phyloP scores from a whole-genome alignment of 495 filamentous ascomycete genomes.

The Parachaetomium inaequale region DNA sequence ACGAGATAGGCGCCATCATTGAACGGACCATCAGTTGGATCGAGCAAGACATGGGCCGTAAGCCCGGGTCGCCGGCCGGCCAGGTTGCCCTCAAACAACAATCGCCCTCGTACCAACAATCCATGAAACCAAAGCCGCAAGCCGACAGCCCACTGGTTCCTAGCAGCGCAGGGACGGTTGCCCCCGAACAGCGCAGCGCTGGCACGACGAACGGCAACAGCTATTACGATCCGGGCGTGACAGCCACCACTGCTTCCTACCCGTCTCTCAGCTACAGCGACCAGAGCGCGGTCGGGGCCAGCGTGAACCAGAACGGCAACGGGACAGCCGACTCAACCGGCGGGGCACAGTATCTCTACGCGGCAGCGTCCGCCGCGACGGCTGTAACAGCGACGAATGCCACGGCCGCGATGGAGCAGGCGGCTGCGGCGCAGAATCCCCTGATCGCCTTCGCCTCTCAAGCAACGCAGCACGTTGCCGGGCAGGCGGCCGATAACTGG shows the following conservation, averaged over 20 bases:
- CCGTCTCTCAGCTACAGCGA: slow-evolving; percentile 24
- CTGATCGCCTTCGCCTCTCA: slow-evolving; percentile 37
- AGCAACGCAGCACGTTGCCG: slow-evolving; percentile 34
- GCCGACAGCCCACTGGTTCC: neutral
- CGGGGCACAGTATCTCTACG: slow-evolving; percentile 25
- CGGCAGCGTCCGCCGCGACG: slow-evolving; percentile 16
- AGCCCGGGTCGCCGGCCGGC: slow-evolving; percentile 16
- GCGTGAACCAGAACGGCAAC: slow-evolving; percentile 30
- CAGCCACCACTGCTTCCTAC: slow-evolving; percentile 21
- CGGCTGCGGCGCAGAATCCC: slow-evolving; percentile 24
- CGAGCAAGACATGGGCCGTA: slow-evolving; percentile 39
- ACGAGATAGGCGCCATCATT: slow-evolving; percentile 39
- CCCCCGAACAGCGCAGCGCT: slow-evolving; percentile 19
- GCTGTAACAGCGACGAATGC: slow-evolving; percentile 14
- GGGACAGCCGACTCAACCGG: slow-evolving; percentile 22
- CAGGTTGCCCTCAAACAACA: slow-evolving; percentile 16
- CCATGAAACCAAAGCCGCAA: slow-evolving; percentile 3
- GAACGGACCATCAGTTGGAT: slow-evolving; percentile 45
- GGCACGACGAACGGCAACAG: slow-evolving; percentile 25
- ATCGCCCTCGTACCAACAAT: slow-evolving; percentile 16
- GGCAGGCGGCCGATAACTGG: slow-evolving; percentile 30
- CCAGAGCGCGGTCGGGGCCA: slow-evolving; percentile 2
- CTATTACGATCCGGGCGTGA: slow-evolving; percentile 26
- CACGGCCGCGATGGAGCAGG: slow-evolving; percentile 13
- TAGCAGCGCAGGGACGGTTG: neutral